Percentiles rank a stretch among this genome's conserved stretches.
Evolutionary conservation across 148 eudicot species (phyloP).

Genomic region (Dianthus caryophyllus): DNA sequence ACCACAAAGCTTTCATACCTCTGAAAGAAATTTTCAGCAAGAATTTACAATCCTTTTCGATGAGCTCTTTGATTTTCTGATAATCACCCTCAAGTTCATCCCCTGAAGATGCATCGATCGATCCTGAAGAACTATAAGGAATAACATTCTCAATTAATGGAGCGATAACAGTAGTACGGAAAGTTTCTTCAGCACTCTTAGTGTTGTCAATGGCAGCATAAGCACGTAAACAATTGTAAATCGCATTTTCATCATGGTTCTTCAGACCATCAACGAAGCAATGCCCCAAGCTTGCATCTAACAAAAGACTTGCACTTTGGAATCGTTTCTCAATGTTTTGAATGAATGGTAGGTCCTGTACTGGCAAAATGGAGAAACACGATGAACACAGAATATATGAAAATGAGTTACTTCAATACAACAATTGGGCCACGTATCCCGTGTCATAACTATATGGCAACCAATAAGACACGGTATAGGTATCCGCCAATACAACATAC

Average conservation of each 20-base stretch:
- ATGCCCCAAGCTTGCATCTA: slow-evolving; percentile 89
- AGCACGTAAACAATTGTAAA: slow-evolving; percentile 95
- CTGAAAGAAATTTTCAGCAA: slow-evolving; percentile 75
- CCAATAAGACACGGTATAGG: too few species aligned
- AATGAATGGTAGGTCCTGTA: slow-evolving; percentile 97
- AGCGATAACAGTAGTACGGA: slow-evolving; percentile 71
- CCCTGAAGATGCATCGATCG: slow-evolving; percentile 47
- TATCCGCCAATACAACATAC: too few species aligned
- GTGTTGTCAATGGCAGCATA: slow-evolving; percentile 96
- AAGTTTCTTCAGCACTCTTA: slow-evolving; percentile 81
- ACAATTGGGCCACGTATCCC: too few species aligned
- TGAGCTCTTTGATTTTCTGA: slow-evolving; percentile 45
- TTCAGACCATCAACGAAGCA: slow-evolving; percentile 89
- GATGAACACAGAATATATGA: slow-evolving; percentile 20
- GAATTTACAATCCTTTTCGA: slow-evolving; percentile 78
- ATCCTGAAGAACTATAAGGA: slow-evolving; percentile 46
- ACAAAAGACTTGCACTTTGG: slow-evolving; percentile 63
- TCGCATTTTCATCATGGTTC: slow-evolving; percentile 79
- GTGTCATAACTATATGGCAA: too few species aligned
- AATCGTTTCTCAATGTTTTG: slow-evolving; percentile 95
- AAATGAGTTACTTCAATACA: too few species aligned
- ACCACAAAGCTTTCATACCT: slow-evolving; percentile 35
- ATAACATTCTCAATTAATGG: slow-evolving; percentile 64
- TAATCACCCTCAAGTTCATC: slow-evolving; percentile 84
- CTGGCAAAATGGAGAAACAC: slow-evolving; percentile 61